A percentile compares a stretch with the other conserved stretches of the same genome.
These are phyloP conservation scores for Plasmodium berghei DNA, from an alignment of 169 alveolate genomes.

Conservation along the genomic window DNA sequence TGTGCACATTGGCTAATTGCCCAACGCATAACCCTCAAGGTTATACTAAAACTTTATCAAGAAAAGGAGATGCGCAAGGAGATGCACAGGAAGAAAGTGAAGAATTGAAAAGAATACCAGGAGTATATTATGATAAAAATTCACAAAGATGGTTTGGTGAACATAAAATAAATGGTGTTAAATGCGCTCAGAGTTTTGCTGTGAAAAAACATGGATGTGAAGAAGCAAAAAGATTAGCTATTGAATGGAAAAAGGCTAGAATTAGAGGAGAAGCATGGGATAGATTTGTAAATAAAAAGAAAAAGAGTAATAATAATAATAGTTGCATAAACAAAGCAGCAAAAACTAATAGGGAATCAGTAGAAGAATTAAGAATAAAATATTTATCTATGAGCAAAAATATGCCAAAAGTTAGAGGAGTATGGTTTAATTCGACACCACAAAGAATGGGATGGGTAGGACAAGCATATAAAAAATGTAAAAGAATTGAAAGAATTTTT, in stretches of 20 bases:
- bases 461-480: constrained; percentile 88
- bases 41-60: constrained; percentile 20
- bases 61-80: constrained; percentile 35
- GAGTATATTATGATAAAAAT: constrained; percentile 77
- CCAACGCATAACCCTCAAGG: constrained; percentile 75
- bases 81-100: constrained; percentile 60
- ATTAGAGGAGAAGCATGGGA: constrained; percentile 76
- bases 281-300: constrained; percentile 59
- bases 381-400: constrained; percentile 83
- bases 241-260: constrained; percentile 80
- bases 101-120: constrained; percentile 74
- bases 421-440: constrained; percentile 88
- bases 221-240: constrained; percentile 83
- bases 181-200: constrained; percentile 80
- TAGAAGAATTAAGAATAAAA: constrained; percentile 83
- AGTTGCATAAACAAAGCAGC: constrained; percentile 19
- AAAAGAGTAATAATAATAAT: constrained; percentile 24
- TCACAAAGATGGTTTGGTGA: constrained; percentile 80
- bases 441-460: constrained; percentile 90
- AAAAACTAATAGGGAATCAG: constrained; percentile 73
- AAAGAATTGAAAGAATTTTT: constrained; percentile 86
- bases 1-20: constrained; percentile 65
- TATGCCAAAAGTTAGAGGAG: constrained; percentile 87
- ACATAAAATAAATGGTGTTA: constrained; percentile 75
- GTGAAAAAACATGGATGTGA: constrained; percentile 85